These are phyloP conservation scores for Otatea glauca DNA, from an alignment of 176 grass and related monocot species.

Conservation along the genomic window DNA sequence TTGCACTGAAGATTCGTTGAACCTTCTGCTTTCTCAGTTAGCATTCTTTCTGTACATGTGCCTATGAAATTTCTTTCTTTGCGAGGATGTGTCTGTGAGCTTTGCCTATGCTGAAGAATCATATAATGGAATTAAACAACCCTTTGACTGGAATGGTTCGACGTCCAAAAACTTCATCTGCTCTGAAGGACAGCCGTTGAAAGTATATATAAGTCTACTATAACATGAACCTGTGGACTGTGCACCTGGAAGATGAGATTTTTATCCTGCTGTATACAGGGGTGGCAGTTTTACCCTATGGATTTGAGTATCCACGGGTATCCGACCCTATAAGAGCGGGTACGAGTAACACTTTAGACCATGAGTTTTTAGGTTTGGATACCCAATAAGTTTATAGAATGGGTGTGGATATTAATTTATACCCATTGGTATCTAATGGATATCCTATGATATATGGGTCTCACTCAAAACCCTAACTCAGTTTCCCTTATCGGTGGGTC, in stretches of 20 bases:
- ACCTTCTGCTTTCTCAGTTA: not conserved
- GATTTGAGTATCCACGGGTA: too few species aligned
- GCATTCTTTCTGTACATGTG: not conserved
- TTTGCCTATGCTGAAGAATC: not conserved
- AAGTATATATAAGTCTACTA: not conserved
- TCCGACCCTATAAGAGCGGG: too few species aligned
- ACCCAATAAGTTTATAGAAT: too few species aligned
- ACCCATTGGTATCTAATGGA: too few species aligned
- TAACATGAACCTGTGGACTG: not conserved
- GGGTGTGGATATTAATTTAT: too few species aligned
- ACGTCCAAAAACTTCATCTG: not conserved
- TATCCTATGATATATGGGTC: too few species aligned
- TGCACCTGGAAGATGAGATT: not conserved
- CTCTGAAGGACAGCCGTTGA: not conserved
- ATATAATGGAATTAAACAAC: not conserved
- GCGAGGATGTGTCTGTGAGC: not conserved
- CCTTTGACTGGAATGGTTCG: not conserved
- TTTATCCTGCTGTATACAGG: not conserved
- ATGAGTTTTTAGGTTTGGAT: too few species aligned
- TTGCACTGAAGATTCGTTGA: conserved; percentile 6
- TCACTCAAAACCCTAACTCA: too few species aligned
- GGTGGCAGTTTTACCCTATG: too few species aligned
- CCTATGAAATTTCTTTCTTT: not conserved
- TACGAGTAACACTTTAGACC: too few species aligned
- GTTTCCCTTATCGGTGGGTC: too few species aligned